Conservation (phyloP, 1,284 basidiomycete genomes). For the Cutaneotrichosporon sp. region DNA sequence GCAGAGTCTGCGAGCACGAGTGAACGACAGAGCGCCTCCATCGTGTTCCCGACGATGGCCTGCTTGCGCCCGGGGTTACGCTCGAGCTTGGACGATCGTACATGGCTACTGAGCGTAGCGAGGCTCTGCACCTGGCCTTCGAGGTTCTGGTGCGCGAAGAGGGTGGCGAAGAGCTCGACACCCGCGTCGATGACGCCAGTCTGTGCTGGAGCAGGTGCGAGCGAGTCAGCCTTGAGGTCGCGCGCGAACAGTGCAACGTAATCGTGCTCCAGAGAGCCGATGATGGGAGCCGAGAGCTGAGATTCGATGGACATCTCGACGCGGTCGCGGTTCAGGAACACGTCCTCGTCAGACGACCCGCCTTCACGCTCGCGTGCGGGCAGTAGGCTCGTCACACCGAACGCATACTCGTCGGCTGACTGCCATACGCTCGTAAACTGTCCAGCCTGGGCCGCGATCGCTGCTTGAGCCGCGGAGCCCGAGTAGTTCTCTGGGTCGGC, state of each 20-base stretch:
- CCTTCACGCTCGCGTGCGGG: conserved; percentile 45
- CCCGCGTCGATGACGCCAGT: conserved; percentile 87
- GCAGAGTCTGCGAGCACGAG: conserved; percentile 62
- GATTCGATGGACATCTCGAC: conserved; percentile 73
- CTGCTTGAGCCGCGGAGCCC: conserved; percentile 85
- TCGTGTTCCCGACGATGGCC: conserved; percentile 79
- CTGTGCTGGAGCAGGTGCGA: conserved; percentile 66
- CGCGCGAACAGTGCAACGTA: conserved; percentile 66
- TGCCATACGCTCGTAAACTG: conserved; percentile 85
- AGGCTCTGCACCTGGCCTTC: conserved; percentile 67
- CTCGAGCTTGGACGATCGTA: conserved; percentile 76
- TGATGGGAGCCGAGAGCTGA: conserved; percentile 73
- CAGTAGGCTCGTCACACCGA: conserved; percentile 76
- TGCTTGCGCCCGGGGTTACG: conserved; percentile 85
- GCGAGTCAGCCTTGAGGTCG: conserved; percentile 19
- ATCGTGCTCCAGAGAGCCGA: conserved; percentile 85
- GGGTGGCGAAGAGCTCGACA: conserved; percentile 76
- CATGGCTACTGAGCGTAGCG: conserved; percentile 62
- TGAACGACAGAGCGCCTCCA: conserved; percentile 74
- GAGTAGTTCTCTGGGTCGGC: conserved; percentile 68
- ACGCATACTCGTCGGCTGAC: conserved; percentile 82
- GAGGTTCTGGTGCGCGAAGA: conserved; percentile 77
- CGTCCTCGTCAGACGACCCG: conserved; percentile 54
- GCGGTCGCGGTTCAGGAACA: conserved; percentile 71
- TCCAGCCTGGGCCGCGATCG: conserved; percentile 83